These are phyloP conservation scores for Tolypocladium ovalisporum DNA, from an alignment of 2,329 filamentous ascomycete species.

Conservation along the genomic window DNA sequence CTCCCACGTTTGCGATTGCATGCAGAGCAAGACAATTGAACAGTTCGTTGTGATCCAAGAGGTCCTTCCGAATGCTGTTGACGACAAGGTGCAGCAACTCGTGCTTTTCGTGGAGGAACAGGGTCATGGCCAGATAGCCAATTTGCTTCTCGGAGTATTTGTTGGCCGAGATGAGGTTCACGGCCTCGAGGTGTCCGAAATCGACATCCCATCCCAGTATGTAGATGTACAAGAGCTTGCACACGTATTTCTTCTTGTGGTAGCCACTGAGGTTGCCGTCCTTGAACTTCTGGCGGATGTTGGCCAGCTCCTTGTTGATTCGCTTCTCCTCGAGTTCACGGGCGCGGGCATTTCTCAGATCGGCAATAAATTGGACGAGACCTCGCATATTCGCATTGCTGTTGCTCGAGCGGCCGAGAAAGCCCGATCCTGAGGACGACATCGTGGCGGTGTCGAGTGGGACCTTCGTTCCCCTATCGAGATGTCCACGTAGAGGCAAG, in stretches of 20 bases:
- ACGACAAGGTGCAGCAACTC: slow-evolving; percentile 92
- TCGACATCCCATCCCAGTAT: slow-evolving; percentile 99
- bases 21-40: slow-evolving; percentile 96
- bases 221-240: slow-evolving; percentile 99
- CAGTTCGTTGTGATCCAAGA: slow-evolving; percentile 89
- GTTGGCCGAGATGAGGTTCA: slow-evolving; percentile 90
- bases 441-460: slow-evolving; percentile 23
- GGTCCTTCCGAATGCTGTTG: slow-evolving; percentile 95
- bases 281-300: slow-evolving; percentile 98
- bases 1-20: slow-evolving; percentile 94
- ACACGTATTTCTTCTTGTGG: slow-evolving; percentile 99
- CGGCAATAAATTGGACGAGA: slow-evolving; percentile 95
- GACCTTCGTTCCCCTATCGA: not conserved
- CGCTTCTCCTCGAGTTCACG: slow-evolving; percentile 96
- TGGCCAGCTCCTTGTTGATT: slow-evolving; percentile 98
- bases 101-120: slow-evolving; percentile 95
- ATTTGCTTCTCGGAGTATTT: slow-evolving; percentile 99
- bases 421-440: slow-evolving; percentile 48
- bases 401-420: slow-evolving; percentile 54
- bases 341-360: slow-evolving; percentile 86
- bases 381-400: slow-evolving; percentile 65
- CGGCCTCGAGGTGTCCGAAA: slow-evolving; percentile 95
- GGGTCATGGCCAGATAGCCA: slow-evolving; percentile 91
- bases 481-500: not conserved
- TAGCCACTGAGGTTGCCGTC: slow-evolving; percentile 89